phyloP scores from a whole-genome alignment of 1,284 basidiomycete species.

The Austroboletus rostrupii region DNA sequence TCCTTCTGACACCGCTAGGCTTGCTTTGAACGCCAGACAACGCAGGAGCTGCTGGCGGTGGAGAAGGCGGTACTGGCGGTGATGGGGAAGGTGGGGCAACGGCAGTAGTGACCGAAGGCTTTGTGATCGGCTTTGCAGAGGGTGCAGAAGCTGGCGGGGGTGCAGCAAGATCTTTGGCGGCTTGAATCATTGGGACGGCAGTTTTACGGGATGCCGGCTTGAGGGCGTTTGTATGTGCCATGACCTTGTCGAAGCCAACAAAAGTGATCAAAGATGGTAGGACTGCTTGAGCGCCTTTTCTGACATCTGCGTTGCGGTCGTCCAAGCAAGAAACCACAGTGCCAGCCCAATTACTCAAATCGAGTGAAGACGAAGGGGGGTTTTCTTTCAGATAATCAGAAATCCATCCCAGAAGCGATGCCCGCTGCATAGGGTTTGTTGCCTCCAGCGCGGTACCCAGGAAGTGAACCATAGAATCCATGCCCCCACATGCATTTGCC shows the following conservation, averaged over 20 bases:
- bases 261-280: conserved; percentile 76
- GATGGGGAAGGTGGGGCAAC: conserved; percentile 20
- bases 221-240: conserved; percentile 81
- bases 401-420: conserved; percentile 84
- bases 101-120: conserved; percentile 7
- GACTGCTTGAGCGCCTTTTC: conserved; percentile 84
- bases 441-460: conserved; percentile 81
- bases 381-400: conserved; percentile 75
- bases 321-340: conserved; percentile 84
- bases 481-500: conserved; percentile 77
- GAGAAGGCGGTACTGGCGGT: conserved; percentile 28
- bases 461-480: conserved; percentile 79
- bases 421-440: conserved; percentile 85
- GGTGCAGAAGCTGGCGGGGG: conserved; percentile 26
- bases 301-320: conserved; percentile 88
- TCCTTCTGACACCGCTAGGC: conserved; percentile 61
- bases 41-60: conserved; percentile 30
- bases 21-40: conserved; percentile 43
- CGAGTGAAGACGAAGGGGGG: conserved; percentile 54
- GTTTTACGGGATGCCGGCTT: conserved; percentile 90
- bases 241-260: conserved; percentile 82
- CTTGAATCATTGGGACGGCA: conserved; percentile 86
- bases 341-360: conserved; percentile 70
- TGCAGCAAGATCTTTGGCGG: conserved; percentile 48
- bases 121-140: conserved; percentile 26